A percentile compares a stretch with the other conserved stretches of the same genome.
These are phyloP conservation scores for Heliocybe sulcata DNA, from an alignment of 1,284 basidiomycete species.

Conservation along the genomic window DNA sequence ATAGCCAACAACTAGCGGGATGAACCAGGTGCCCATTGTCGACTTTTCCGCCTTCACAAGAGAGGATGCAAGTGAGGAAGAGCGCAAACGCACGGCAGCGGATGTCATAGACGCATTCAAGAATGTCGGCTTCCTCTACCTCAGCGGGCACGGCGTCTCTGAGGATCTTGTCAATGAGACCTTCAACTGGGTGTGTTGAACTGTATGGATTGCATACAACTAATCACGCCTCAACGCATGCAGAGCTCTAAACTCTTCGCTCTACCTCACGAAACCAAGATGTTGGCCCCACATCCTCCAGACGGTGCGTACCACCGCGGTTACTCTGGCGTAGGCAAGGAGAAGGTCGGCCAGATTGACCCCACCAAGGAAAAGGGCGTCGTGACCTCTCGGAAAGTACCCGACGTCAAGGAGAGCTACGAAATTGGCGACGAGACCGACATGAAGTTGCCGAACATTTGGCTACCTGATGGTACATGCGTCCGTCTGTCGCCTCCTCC, in stretches of 20 bases:
- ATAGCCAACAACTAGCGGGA: background rate
- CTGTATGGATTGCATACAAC: constrained; percentile 8
- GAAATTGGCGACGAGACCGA: constrained; percentile 21
- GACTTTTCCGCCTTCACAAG: constrained; percentile 2
- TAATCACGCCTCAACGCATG: background rate
- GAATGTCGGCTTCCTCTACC: constrained; percentile 26
- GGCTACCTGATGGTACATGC: constrained; percentile 20
- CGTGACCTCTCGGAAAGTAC: constrained; percentile 1
- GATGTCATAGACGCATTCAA: constrained; percentile 7
- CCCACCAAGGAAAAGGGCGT: background rate
- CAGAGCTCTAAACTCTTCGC: constrained; percentile 19
- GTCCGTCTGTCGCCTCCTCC: background rate
- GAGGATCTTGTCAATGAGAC: constrained; percentile 23
- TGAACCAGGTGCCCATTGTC: constrained; percentile 1
- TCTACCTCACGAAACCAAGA: constrained; percentile 26
- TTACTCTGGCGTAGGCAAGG: constrained; percentile 6
- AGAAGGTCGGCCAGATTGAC: constrained; percentile 2
- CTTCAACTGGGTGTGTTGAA: constrained; percentile 22
- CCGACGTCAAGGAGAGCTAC: constrained; percentile 21
- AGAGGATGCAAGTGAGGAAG: constrained; percentile 1
- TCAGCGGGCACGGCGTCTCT: constrained; percentile 26
- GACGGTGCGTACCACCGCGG: constrained; percentile 21
- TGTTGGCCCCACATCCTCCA: constrained; percentile 26
- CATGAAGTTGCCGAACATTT: constrained; percentile 21
- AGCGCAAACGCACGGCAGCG: background rate